These are phyloP conservation scores for Dictyostelium capitatum DNA, from an alignment of 78 protist species.

Conservation along the genomic window DNA sequence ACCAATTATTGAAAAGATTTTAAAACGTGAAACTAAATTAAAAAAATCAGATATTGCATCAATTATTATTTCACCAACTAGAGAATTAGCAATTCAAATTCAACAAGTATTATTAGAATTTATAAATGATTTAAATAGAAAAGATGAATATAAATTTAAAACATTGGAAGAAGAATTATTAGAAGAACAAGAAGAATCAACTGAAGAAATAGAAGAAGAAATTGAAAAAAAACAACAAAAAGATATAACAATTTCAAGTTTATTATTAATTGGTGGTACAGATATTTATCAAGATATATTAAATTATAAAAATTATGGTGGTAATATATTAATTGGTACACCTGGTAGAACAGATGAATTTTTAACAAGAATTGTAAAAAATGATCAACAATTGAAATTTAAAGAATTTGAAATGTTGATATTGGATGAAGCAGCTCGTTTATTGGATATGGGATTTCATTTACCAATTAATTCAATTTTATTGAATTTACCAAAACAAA, in stretches of 20 bases:
- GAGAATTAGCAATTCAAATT: slow-evolving; percentile 85
- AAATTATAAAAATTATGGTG: slow-evolving; percentile 74
- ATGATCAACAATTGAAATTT: slow-evolving; percentile 20
- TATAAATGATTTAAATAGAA: slow-evolving; percentile 17
- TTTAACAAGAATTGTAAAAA: slow-evolving; percentile 26
- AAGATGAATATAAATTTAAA: not conserved
- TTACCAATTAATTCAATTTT: slow-evolving; percentile 76
- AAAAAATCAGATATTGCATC: slow-evolving; percentile 51
- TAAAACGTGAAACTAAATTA: slow-evolving; percentile 41
- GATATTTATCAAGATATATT: slow-evolving; percentile 53
- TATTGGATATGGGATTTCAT: slow-evolving; percentile 89
- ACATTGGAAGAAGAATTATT: slow-evolving; percentile 1
- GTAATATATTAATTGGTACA: slow-evolving; percentile 90
- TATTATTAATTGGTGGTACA: slow-evolving; percentile 69
- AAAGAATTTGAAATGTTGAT: slow-evolving; percentile 92
- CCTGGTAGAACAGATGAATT: slow-evolving; percentile 93
- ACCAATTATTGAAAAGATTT: slow-evolving; percentile 91
- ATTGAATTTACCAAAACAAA: slow-evolving; percentile 85
- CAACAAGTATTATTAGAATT: slow-evolving; percentile 44
- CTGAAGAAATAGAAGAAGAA: not conserved
- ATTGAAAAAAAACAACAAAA: not conserved
- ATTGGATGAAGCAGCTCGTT: slow-evolving; percentile 95
- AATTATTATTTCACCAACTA: slow-evolving; percentile 75
- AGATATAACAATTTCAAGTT: slow-evolving; percentile 9
- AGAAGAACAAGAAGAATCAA: not conserved